These are phyloP conservation scores for Teunomyces cretensis DNA, from an alignment of 805 yeast genomes.

Conservation along the genomic window DNA sequence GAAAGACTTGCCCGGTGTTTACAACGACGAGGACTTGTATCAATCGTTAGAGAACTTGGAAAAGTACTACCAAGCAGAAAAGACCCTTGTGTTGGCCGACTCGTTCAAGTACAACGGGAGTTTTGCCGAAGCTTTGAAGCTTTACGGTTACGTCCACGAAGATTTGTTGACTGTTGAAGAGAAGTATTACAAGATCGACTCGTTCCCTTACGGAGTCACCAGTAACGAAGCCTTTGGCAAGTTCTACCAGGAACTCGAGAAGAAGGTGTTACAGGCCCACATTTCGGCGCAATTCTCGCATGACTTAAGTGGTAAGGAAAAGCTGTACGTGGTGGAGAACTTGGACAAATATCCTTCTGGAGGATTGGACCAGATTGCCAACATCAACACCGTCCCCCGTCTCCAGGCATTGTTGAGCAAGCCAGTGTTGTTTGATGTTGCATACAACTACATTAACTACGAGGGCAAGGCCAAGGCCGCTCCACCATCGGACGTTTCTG, in stretches of 20 bases:
- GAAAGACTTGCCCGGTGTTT: slow-evolving; percentile 87
- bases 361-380: slow-evolving; percentile 19
- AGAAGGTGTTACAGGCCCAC: slow-evolving; percentile 28
- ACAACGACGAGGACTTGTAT: slow-evolving; percentile 72
- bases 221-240: slow-evolving; percentile 28
- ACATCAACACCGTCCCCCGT: slow-evolving; percentile 18
- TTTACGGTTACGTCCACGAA: slow-evolving; percentile 28
- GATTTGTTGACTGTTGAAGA: slow-evolving; percentile 13
- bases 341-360: slow-evolving; percentile 38
- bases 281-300: slow-evolving; percentile 49
- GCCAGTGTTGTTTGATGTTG: slow-evolving; percentile 90
- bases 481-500: slow-evolving; percentile 6
- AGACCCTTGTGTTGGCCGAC: slow-evolving; percentile 45
- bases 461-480: slow-evolving; percentile 16
- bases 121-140: slow-evolving; percentile 48
- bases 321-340: slow-evolving; percentile 44
- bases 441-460: slow-evolving; percentile 74
- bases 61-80: slow-evolving; percentile 46
- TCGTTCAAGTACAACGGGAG: slow-evolving; percentile 41
- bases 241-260: slow-evolving; percentile 19
- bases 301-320: slow-evolving; percentile 16
- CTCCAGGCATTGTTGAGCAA: slow-evolving; percentile 69
- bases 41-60: slow-evolving; percentile 52
- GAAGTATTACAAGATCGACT: slow-evolving; percentile 31
- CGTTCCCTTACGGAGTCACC: slow-evolving; percentile 44